These are phyloP conservation scores for Sorghum bicolor DNA, from an alignment of 176 grass and related monocot species.

Conservation along the genomic window DNA sequence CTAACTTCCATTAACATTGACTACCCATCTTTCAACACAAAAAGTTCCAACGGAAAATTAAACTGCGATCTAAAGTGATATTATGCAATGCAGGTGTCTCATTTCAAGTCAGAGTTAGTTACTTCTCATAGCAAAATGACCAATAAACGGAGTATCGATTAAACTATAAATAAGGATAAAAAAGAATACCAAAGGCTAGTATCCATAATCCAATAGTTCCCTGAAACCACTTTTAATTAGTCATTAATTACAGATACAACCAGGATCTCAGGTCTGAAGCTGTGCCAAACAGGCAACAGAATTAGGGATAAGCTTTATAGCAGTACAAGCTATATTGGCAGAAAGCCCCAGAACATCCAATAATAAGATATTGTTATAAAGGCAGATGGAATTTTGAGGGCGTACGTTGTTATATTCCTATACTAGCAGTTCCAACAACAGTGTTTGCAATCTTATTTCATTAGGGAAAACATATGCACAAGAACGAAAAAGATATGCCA, in stretches of 20 bases:
- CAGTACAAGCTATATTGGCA: background rate
- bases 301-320: background rate
- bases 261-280: background rate
- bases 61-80: background rate
- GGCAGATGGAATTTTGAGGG: background rate
- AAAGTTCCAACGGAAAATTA: background rate
- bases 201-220: background rate
- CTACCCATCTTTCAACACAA: background rate
- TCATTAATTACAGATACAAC: background rate
- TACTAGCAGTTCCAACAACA: background rate
- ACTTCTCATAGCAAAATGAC: background rate
- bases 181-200: background rate
- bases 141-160: background rate
- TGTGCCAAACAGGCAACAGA: background rate
- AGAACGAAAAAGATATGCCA: background rate
- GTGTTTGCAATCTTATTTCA: background rate
- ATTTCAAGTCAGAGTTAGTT: background rate
- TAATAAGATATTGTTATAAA: background rate
- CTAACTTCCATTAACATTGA: background rate
- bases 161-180: conserved; percentile 1
- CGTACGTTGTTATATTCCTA: background rate
- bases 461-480: background rate
- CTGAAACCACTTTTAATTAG: background rate
- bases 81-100: background rate
- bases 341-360: background rate